Conservation (phyloP, 164 flowering plant genomes). For the Saururus chinensis region DNA sequence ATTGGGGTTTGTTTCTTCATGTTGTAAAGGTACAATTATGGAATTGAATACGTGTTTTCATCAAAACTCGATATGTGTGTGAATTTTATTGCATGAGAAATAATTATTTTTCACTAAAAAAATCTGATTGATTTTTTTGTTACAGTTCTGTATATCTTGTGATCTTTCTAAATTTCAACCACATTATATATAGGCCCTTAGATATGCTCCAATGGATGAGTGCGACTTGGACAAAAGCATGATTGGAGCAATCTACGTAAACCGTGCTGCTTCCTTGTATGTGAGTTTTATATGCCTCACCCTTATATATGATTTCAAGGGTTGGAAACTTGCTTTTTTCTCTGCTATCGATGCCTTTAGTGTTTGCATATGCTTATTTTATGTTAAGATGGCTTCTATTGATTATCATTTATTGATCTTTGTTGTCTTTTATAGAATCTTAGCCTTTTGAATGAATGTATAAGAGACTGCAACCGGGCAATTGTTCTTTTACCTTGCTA, state of each 20-base stretch:
- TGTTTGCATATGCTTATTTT: background rate
- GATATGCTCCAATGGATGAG: conserved; percentile 49
- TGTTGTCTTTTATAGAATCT: conserved; percentile 35
- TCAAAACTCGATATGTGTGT: too few species aligned
- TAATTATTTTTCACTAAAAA: too few species aligned
- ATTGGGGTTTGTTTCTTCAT: too few species aligned
- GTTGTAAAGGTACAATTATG: too few species aligned
- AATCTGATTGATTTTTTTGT: too few species aligned
- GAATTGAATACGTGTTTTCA: too few species aligned
- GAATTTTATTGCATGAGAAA: too few species aligned
- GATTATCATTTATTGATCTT: background rate
- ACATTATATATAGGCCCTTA: conserved; percentile 38
- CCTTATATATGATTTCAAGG: background rate
- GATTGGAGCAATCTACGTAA: conserved; percentile 48
- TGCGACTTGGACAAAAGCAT: conserved; percentile 37
- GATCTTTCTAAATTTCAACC: too few species aligned
- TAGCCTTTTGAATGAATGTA: conserved; percentile 41
- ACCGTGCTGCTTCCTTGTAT: conserved; percentile 59
- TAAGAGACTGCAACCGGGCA: conserved; percentile 71
- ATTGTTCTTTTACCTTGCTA: conserved; percentile 43
- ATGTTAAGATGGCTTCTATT: too few species aligned
- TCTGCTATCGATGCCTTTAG: background rate
- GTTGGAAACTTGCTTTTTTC: background rate
- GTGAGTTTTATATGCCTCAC: conserved; percentile 29
- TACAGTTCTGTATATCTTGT: too few species aligned